Conservation (phyloP, 2,329 filamentous ascomycete species). For the Colletotrichum simmondsii region DNA sequence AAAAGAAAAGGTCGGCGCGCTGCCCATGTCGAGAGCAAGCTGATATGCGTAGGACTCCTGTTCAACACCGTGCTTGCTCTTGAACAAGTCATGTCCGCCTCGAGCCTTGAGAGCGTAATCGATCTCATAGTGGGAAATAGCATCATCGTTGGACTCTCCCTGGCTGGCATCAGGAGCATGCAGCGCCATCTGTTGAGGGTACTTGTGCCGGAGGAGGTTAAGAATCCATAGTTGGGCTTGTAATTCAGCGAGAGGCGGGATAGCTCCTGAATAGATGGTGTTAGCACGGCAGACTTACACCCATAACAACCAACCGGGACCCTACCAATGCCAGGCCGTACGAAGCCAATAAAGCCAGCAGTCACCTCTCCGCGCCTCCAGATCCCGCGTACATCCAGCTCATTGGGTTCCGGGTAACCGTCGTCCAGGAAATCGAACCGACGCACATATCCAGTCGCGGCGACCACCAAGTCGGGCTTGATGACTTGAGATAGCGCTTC, state of each 20-base stretch:
- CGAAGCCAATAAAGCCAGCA: conserved; percentile 59
- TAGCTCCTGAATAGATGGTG: conserved; percentile 47
- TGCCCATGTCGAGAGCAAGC: conserved; percentile 57
- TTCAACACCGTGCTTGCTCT: conserved; percentile 54
- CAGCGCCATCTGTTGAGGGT: conserved; percentile 37
- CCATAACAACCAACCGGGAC: not conserved
- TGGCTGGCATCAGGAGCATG: not conserved
- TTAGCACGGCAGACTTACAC: not conserved
- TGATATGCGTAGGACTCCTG: conserved; percentile 63
- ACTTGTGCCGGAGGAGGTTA: conserved; percentile 47
- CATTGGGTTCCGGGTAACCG: conserved; percentile 54
- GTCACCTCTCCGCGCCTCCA: conserved; percentile 54
- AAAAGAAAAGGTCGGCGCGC: conserved; percentile 50
- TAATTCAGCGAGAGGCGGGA: conserved; percentile 59
- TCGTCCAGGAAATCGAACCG: conserved; percentile 52
- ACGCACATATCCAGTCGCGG: conserved; percentile 59
- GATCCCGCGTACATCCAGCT: conserved; percentile 63
- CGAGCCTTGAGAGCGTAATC: conserved; percentile 53
- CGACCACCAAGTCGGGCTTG: conserved; percentile 56
- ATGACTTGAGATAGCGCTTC: conserved; percentile 41
- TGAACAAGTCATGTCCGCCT: conserved; percentile 45
- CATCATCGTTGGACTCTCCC: conserved; percentile 37
- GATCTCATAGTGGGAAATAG: conserved; percentile 47
- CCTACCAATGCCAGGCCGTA: conserved; percentile 55
- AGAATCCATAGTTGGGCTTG: conserved; percentile 60